Conservation (phyloP, 2,329 filamentous ascomycete genomes). For the Diaporthe citrichinensis region DNA sequence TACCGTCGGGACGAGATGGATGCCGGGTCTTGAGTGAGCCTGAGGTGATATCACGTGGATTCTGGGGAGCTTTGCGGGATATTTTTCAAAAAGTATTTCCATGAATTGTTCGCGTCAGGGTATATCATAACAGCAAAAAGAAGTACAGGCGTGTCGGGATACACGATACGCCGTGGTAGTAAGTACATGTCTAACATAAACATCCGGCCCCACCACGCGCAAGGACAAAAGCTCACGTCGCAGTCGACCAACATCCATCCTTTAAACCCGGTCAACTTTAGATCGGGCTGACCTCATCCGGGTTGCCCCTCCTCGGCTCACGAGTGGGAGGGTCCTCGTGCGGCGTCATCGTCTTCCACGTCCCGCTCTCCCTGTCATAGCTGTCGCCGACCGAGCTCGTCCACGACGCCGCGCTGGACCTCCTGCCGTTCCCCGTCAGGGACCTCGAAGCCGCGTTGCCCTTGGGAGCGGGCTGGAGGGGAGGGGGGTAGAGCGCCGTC, state of each 20-base stretch:
- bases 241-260: neutral
- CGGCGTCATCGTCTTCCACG: slow-evolving; percentile 30
- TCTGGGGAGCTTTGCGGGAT: neutral
- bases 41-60: neutral
- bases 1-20: slow-evolving; percentile 48
- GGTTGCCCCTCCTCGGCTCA: slow-evolving; percentile 20
- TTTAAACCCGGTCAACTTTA: neutral
- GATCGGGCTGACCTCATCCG: slow-evolving; percentile 24
- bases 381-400: neutral
- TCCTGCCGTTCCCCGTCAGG: neutral
- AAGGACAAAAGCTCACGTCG: neutral
- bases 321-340: slow-evolving; percentile 25
- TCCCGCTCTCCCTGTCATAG: slow-evolving; percentile 13
- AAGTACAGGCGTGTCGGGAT: no score
- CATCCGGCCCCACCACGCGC: neutral
- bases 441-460: neutral
- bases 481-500: slow-evolving; percentile 28
- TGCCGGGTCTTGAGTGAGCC: neutral
- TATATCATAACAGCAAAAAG: slow-evolving; percentile 30
- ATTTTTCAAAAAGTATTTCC: slow-evolving; percentile 11
- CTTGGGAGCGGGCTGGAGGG: slow-evolving; percentile 32
- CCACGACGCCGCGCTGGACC: slow-evolving; percentile 3
- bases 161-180: no score
- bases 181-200: slow-evolving; percentile 5
- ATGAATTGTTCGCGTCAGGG: slow-evolving; percentile 22